Percentiles rank a stretch among this genome's conserved stretches.
Evolutionary conservation across 495 filamentous ascomycete genomes (phyloP).

Genomic region (Hypoxylon trugodes): DNA sequence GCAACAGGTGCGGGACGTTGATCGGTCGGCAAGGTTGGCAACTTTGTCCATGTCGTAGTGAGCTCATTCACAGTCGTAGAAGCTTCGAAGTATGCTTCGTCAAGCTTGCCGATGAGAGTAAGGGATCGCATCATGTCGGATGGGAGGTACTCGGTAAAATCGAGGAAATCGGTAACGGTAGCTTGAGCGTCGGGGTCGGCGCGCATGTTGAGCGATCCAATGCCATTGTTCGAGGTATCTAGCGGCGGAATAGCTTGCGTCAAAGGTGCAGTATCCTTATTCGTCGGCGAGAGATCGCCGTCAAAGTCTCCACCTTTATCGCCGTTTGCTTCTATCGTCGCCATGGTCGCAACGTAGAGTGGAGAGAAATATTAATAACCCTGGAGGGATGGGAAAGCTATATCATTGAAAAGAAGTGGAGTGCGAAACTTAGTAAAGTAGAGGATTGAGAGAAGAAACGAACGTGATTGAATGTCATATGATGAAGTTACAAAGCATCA

Average conservation of each 20-base stretch:
- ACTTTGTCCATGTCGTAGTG: conserved; percentile 74
- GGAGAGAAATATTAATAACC: neutral
- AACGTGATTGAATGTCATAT: neutral
- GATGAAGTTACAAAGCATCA: neutral
- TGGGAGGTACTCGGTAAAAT: conserved; percentile 96
- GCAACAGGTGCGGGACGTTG: conserved; percentile 54
- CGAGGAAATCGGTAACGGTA: conserved; percentile 93
- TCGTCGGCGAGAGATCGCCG: conserved; percentile 50
- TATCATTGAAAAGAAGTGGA: neutral
- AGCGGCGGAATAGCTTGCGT: conserved; percentile 44
- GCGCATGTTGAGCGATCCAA: conserved; percentile 50
- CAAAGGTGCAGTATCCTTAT: conserved; percentile 40
- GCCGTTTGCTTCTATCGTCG: conserved; percentile 37
- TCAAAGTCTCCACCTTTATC: conserved; percentile 43
- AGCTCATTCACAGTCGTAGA: conserved; percentile 75
- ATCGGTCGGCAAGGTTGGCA: conserved; percentile 66
- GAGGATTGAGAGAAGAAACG: neutral
- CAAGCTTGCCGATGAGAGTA: conserved; percentile 84
- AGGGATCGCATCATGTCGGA: conserved; percentile 91
- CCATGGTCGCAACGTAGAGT: conserved; percentile 25
- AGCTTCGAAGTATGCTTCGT: conserved; percentile 71
- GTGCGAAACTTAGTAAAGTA: neutral
- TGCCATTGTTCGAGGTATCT: conserved; percentile 40
- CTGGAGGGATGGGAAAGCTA: too few relatives aligned
- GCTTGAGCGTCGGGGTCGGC: conserved; percentile 92